These are phyloP conservation scores for Globisporangium nodosum DNA, from an alignment of 352 stramenopile species.

Conservation along the genomic window DNA sequence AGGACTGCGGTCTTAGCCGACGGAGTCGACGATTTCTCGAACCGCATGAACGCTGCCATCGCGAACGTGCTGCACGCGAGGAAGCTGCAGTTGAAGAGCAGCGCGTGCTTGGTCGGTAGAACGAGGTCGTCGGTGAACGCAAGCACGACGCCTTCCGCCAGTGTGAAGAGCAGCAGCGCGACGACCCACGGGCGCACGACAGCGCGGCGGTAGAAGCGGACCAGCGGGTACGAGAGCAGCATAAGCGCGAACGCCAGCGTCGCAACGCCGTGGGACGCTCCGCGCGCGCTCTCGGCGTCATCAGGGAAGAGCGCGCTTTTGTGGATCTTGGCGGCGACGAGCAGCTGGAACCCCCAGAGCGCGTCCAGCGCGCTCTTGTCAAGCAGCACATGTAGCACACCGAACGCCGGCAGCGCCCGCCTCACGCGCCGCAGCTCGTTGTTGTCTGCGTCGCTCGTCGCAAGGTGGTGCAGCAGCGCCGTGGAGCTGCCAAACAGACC, in stretches of 20 bases:
- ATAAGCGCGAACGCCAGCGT: constrained; percentile 6
- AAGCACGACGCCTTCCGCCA: constrained; percentile 5
- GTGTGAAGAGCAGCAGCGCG: background rate
- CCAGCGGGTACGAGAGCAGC: constrained; percentile 5
- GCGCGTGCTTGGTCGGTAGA: background rate
- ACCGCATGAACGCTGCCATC: background rate
- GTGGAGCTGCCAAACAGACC: background rate
- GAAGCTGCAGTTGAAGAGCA: constrained; percentile 9
- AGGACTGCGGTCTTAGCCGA: background rate
- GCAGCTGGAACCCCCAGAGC: constrained; percentile 5
- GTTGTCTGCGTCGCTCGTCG: background rate
- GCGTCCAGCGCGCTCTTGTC: background rate
- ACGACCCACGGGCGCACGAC: background rate
- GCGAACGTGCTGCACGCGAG: constrained; percentile 3
- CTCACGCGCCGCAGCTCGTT: background rate
- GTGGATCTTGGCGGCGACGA: constrained; percentile 9
- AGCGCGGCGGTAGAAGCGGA: background rate
- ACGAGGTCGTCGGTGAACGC: background rate
- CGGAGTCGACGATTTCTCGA: background rate
- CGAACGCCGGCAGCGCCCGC: background rate
- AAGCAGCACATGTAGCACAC: constrained; percentile 1
- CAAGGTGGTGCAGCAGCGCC: background rate
- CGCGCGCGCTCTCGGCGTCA: background rate
- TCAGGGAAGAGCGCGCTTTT: constrained; percentile 4
- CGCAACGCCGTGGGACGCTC: background rate